phyloP scores from a whole-genome alignment of 352 stramenopile species.

The Pythium dissotocum region DNA sequence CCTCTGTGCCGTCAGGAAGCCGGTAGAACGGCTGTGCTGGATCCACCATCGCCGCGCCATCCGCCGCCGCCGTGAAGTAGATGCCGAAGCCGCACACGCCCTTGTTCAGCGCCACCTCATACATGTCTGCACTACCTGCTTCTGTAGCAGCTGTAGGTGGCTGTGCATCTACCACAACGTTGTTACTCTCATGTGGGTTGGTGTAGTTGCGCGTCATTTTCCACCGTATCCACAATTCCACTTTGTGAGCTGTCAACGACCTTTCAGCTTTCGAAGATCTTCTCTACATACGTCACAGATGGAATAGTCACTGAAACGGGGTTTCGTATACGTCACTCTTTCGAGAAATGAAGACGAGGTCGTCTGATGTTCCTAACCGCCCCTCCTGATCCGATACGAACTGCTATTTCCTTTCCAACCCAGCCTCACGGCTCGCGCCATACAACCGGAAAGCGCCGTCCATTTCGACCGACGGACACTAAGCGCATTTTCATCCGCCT shows the following conservation, averaged over 20 bases:
- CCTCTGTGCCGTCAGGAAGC: slow-evolving; percentile 46
- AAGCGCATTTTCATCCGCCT: not conserved
- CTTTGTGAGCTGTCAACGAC: not conserved
- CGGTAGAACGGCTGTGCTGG: slow-evolving; percentile 65
- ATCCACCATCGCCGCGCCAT: slow-evolving; percentile 57
- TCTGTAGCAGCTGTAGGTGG: not conserved
- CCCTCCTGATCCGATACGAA: not conserved
- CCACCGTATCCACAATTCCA: not conserved
- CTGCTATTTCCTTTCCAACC: slow-evolving; percentile 7
- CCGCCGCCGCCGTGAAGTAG: slow-evolving; percentile 50
- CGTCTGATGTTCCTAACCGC: not conserved
- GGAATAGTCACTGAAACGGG: not conserved
- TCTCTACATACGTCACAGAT: not conserved
- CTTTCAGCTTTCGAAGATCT: not conserved
- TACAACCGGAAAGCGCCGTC: not conserved
- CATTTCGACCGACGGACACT: not conserved
- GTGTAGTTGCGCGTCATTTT: not conserved
- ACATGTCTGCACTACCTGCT: slow-evolving; percentile 10
- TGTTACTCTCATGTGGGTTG: not conserved
- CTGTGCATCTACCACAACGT: not conserved
- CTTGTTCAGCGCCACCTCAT: slow-evolving; percentile 57
- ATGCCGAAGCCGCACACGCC: slow-evolving; percentile 69
- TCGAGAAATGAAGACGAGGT: not conserved
- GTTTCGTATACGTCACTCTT: slow-evolving; percentile 5
- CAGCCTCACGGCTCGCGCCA: not conserved